Percentiles rank a stretch among this genome's conserved stretches.
These are phyloP conservation scores for Fusarium udum DNA, from an alignment of 2,329 filamentous ascomycete genomes.

Conservation along the genomic window DNA sequence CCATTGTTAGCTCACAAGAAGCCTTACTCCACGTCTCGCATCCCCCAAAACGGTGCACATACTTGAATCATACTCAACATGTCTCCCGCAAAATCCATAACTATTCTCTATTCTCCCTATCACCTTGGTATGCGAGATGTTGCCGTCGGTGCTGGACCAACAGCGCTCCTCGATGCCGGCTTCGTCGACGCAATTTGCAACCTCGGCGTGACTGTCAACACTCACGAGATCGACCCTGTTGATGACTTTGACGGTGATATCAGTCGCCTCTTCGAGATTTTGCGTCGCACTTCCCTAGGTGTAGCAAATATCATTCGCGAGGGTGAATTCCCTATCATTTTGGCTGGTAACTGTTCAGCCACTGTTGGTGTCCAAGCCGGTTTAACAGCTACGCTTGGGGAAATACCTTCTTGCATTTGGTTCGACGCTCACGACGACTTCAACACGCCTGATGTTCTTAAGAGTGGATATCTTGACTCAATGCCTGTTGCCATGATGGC, in stretches of 20 bases:
- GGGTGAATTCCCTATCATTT: background rate
- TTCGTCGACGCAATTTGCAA: background rate
- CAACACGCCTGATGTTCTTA: slow-evolving; percentile 41
- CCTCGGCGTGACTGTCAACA: background rate
- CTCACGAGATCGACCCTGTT: background rate
- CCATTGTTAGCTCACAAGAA: background rate
- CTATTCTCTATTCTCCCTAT: background rate
- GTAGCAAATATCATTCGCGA: background rate
- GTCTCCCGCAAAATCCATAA: background rate
- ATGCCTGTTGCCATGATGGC: slow-evolving; percentile 43
- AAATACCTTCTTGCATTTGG: slow-evolving; percentile 49
- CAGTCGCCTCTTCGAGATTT: background rate
- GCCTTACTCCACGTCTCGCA: background rate
- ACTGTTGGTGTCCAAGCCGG: slow-evolving; percentile 44
- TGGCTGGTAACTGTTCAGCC: slow-evolving; percentile 5
- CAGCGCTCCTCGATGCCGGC: background rate
- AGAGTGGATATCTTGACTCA: slow-evolving; percentile 43
- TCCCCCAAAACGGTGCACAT: background rate
- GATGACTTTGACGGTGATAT: slow-evolving; percentile 7
- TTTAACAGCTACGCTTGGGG: slow-evolving; percentile 21
- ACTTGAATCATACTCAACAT: background rate
- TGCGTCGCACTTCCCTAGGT: background rate
- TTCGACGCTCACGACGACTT: slow-evolving; percentile 57
- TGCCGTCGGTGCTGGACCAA: background rate
- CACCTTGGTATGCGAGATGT: background rate